Evolutionary conservation across 495 filamentous ascomycete genomes (phyloP).

Genomic region (Aspergillus nidulans): DNA sequence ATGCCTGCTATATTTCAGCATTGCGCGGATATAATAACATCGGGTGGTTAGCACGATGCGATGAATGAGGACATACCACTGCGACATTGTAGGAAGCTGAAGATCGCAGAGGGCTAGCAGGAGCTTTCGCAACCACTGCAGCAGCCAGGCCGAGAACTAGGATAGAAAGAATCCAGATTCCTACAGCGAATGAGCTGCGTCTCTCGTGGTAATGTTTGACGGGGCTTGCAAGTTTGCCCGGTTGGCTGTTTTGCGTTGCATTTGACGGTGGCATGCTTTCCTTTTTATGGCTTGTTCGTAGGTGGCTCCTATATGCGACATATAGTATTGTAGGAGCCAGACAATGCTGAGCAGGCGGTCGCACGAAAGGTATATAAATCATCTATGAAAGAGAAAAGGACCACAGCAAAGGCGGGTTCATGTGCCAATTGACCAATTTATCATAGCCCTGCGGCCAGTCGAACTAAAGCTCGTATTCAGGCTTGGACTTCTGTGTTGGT

Average conservation of each 20-base stretch:
- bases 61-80: background rate
- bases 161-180: background rate
- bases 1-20: background rate
- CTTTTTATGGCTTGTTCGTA: no score
- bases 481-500: background rate
- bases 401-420: no score
- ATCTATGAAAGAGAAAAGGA: no score
- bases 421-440: background rate
- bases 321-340: no score
- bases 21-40: background rate
- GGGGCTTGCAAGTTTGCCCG: background rate
- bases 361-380: no score
- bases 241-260: background rate
- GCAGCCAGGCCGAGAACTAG: background rate
- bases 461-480: background rate
- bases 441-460: background rate
- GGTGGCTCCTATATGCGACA: no score
- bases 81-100: background rate
- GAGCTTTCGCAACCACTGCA: background rate
- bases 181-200: background rate
- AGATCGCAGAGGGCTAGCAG: constrained; percentile 2
- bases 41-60: background rate
- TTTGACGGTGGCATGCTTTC: background rate
- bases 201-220: constrained; percentile 3
- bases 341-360: background rate